These are phyloP conservation scores for Arthroderma uncinatum DNA, from an alignment of 2,329 filamentous ascomycete species.

Conservation along the genomic window DNA sequence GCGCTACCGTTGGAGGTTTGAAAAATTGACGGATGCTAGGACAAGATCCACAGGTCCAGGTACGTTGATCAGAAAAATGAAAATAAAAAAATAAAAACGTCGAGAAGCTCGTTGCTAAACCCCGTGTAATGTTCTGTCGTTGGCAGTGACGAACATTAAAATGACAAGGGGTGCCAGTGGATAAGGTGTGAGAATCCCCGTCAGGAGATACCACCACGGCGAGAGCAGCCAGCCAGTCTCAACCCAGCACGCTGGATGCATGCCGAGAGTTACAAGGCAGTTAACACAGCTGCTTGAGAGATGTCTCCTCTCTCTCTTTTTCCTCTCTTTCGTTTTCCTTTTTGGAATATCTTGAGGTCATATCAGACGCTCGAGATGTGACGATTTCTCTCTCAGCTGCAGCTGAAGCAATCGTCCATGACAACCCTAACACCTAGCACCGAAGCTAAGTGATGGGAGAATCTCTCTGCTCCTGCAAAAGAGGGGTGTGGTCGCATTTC, in stretches of 20 bases:
- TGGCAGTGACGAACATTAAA: conserved; percentile 7
- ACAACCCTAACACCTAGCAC: not conserved
- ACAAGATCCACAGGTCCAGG: conserved; percentile 2
- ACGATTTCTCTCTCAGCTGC: not conserved
- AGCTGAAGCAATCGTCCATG: conserved; percentile 2
- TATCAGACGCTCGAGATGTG: not conserved
- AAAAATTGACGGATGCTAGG: conserved; percentile 3
- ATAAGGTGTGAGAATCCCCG: conserved; percentile 2
- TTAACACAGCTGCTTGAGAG: not conserved
- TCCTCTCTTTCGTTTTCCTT: not conserved
- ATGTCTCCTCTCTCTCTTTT: not conserved
- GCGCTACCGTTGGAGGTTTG: conserved; percentile 3
- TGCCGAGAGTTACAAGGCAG: not conserved
- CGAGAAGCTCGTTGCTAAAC: not conserved
- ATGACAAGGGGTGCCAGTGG: conserved; percentile 5
- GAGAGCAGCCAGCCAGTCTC: not conserved
- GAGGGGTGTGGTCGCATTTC: not conserved
- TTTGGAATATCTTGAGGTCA: not conserved
- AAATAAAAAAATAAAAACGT: not conserved
- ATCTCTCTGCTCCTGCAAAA: not conserved
- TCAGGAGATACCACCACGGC: not conserved
- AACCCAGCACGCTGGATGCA: conserved; percentile 6
- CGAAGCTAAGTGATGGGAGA: not conserved
- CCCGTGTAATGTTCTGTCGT: conserved; percentile 3
- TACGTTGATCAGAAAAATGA: not conserved